A percentile compares a stretch with the other conserved stretches of the same genome.
Conservation (phyloP, 805 yeast genomes). For the Metschnikowia aberdeeniae region DNA sequence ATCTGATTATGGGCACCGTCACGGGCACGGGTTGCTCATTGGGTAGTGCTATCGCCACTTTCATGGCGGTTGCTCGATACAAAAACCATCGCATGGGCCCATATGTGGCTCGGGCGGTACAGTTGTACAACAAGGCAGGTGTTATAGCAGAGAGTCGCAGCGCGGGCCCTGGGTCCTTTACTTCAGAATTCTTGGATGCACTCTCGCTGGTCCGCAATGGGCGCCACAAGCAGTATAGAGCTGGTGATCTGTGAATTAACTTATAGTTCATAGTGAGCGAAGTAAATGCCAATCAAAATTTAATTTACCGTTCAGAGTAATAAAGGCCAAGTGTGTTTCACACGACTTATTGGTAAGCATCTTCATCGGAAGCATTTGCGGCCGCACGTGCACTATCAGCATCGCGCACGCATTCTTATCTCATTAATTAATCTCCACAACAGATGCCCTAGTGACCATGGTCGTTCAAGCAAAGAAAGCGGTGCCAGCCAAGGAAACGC, state of each 20-base stretch:
- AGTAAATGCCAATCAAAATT: too few relatives aligned
- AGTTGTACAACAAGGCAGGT: constrained; percentile 61
- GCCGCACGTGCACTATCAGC: too few relatives aligned
- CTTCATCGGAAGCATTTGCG: too few relatives aligned
- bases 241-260: too few relatives aligned
- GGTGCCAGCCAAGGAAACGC: constrained; percentile 4
- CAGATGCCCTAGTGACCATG: constrained; percentile 2
- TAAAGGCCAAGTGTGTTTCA: too few relatives aligned
- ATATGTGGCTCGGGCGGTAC: constrained; percentile 54
- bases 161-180: constrained; percentile 55
- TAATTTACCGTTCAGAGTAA: too few relatives aligned
- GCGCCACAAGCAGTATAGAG: too few relatives aligned
- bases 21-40: constrained; percentile 85
- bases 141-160: constrained; percentile 40
- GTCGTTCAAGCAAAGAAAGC: constrained; percentile 8
- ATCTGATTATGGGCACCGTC: constrained; percentile 55
- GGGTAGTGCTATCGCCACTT: constrained; percentile 66
- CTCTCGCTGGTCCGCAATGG: constrained; percentile 9
- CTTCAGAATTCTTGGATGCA: constrained; percentile 43
- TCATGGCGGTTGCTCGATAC: constrained; percentile 34
- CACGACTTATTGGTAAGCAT: too few relatives aligned
- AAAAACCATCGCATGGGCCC: constrained; percentile 27
- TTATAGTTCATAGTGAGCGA: too few relatives aligned
- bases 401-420: too few relatives aligned
- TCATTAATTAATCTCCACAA: neutral